Base-by-base conservation (phyloP, 176 grass and related monocot species). In the Oryza rufipogon region DNA sequence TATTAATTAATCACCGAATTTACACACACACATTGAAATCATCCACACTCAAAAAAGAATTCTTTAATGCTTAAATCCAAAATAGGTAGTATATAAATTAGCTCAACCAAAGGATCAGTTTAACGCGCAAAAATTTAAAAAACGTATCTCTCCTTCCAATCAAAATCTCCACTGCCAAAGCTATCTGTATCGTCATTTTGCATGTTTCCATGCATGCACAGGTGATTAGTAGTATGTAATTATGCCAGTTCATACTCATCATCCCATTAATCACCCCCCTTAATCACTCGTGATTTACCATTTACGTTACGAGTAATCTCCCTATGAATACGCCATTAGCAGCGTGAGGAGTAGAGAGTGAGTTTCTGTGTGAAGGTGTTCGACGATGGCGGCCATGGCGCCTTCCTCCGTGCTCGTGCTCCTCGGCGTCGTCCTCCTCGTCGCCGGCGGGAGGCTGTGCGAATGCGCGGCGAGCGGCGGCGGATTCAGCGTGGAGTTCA, bases 401-500 rank as follows among this genome's bases (percentile, higher is more conserved):
- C 10, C 13, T 16, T 45, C 64, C 23, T 45, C 64, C 23, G 68
- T 80, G 61, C 33, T 74, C 3, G 48, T 89, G 26, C 44, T 89
- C 1, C 11, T 76, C 14, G 3, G 46, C 14, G 11, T 71, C 87
- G 49, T 69, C 34, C 6, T 75, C 30, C 30, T 32, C 30, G 30
- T 32, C 60, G 34, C 76, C 26, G 12, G 79, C 5, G 73, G 25
- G 82, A 41, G 32, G 7, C 39, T 72, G 22, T 72, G 64, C 30
- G 41, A 1, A n/a, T 58, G 54, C 48, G 22, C 28, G 20, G 11
- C 60, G 52, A 4, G 5, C 20, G 54, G 23, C 20, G 54, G 23
- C 9, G 91, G 86, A 17, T 90, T 96, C 44, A 91, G 84, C 19
- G 73, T 86, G 16, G 88, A 96, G 81, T 68, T 96, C 67, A 91